phyloP scores from a whole-genome alignment of 2,329 filamentous ascomycete genomes.

The Sclerotinia spermophila region DNA sequence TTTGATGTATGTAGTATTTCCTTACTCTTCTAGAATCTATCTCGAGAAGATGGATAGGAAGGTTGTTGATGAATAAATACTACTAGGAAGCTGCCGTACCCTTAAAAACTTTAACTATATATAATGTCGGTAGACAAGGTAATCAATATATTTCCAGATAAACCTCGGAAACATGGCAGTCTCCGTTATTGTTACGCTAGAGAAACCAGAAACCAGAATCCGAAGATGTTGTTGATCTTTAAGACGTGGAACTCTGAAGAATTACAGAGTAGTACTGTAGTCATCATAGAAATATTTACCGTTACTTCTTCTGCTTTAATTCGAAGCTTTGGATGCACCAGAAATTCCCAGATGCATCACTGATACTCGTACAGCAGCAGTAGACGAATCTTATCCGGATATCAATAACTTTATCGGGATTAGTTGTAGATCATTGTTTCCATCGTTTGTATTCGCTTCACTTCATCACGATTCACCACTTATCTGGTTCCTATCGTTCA shows the following conservation, averaged over 20 bases:
- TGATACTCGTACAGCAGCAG: not conserved
- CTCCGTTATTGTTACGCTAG: not conserved
- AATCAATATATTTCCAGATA: not conserved
- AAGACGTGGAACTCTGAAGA: not conserved
- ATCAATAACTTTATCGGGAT: not conserved
- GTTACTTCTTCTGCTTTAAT: not conserved
- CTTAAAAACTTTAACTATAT: not conserved
- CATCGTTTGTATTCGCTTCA: not conserved
- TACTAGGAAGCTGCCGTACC: not conserved
- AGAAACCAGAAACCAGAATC: not conserved
- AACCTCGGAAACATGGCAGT: not conserved
- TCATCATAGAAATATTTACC: not conserved
- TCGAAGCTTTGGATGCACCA: not conserved
- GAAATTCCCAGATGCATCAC: not conserved
- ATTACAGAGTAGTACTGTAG: too few species aligned
- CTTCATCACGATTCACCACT: not conserved
- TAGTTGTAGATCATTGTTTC: not conserved
- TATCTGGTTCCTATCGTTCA: not conserved
- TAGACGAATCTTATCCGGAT: not conserved
- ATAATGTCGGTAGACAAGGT: not conserved
- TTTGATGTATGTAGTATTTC: not conserved
- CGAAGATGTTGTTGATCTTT: not conserved
- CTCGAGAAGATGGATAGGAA: not conserved
- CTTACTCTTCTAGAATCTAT: not conserved
- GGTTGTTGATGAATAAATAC: not conserved